These are phyloP conservation scores for Trichoderma gracile DNA, from an alignment of 2,329 filamentous ascomycete genomes.

Conservation along the genomic window DNA sequence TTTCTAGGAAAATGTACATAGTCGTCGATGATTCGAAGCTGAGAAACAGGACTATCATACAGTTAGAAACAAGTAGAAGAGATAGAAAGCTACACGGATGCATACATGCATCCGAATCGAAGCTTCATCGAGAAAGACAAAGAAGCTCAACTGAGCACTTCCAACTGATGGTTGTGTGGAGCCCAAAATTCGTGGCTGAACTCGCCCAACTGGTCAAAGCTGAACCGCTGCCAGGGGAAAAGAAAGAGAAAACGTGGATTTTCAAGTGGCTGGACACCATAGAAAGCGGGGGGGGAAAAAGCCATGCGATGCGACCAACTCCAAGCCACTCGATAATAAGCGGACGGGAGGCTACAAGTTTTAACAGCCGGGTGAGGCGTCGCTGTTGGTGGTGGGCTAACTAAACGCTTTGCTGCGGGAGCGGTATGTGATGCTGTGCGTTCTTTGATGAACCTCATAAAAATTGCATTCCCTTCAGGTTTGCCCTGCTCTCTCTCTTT, in stretches of 20 bases:
- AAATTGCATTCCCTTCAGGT: no score
- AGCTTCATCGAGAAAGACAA: not conserved
- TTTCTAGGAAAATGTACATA: not conserved
- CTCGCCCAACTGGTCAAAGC: not conserved
- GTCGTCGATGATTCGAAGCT: not conserved
- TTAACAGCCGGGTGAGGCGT: no score
- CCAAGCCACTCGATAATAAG: not conserved
- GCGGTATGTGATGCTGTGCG: no score
- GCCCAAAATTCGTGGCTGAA: not conserved
- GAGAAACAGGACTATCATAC: not conserved
- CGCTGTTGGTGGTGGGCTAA: no score
- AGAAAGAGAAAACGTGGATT: not conserved
- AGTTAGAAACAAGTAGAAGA: not conserved
- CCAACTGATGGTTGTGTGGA: not conserved
- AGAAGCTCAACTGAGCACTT: not conserved
- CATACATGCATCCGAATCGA: not conserved
- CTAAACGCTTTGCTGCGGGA: no score
- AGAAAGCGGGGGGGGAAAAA: no score
- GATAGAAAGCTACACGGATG: slow-evolving; percentile 1
- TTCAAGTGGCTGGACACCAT: slow-evolving; percentile 1
- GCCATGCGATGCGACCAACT: no score
- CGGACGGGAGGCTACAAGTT: no score
- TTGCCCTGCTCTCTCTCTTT: no score
- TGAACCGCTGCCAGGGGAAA: slow-evolving; percentile 2
- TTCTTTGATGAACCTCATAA: no score